Base-by-base conservation (phyloP, 2,329 filamentous ascomycete genomes). In the Paecilomyces formosus region DNA sequence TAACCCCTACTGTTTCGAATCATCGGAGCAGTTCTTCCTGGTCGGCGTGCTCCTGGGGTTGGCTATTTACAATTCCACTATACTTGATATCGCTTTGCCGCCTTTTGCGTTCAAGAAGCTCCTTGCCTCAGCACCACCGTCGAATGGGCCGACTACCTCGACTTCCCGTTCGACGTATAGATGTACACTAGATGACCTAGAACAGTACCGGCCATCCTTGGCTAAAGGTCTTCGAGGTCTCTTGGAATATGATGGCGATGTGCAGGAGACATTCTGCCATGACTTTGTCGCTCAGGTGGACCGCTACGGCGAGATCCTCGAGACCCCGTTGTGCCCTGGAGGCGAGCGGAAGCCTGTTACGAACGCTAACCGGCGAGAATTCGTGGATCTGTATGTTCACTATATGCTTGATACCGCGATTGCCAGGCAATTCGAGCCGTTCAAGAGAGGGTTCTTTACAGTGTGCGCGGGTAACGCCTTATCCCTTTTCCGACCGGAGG, bases 31-130 rank as follows among this genome's bases (percentile, higher is more conserved):
- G 64, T 97, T 90, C 73, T 96, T 94, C 70, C 81, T 96, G 22
- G 89, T 97, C 28, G 92, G 92, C 0, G 90, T 94, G 12, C 82
- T 96, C 7, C 82, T 97, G 57, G 92, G 92, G 0, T 79, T 97
- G 59, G 92, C 92, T 13, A 96, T 97, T 61, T 96, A 96, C 76
- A 96, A 97, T 73, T 95, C 90, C 2, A 96, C 90, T 0, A 96
- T 96, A 64, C 79, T 97, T 18, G 92, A 96, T 69, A 84, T 96
- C 54, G 89, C 90, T 1, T 81, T 97, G 21, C 92, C 92, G 1
- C 89, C 92, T 0, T 96, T 96, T 71, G 88, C 89, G 1, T 97
- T 96, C 70, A 87, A 90, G 63, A 96, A 96, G 72, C 81, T 97
- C 21, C 80, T 96, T 49, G 86, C 89, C 2, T 85, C 90, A 8